phyloP scores from a whole-genome alignment of 345 rosid genomes.

The Eucalyptus guilfoylei region DNA sequence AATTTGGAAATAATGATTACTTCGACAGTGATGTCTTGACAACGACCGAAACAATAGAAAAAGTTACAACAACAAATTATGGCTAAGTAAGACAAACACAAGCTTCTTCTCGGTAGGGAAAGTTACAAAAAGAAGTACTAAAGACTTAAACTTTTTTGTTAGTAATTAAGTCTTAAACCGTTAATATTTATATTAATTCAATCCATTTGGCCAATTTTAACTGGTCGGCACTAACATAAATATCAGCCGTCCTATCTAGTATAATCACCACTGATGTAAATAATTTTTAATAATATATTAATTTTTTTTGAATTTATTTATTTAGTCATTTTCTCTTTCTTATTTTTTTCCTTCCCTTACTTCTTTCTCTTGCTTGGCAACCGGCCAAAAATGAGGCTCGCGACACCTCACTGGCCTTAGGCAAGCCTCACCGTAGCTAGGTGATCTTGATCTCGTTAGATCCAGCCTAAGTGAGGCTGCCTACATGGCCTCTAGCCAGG shows the following conservation, averaged over 20 bases:
- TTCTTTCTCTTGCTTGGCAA: background rate
- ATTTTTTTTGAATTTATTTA: too few relatives aligned
- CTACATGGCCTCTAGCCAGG: too few relatives aligned
- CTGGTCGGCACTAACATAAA: fast-evolving
- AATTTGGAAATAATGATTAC: background rate
- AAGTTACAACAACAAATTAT: background rate
- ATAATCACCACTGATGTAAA: fast-evolving
- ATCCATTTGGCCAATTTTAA: fast-evolving
- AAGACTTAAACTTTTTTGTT: background rate
- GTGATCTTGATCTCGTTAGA: fast-evolving
- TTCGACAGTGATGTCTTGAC: background rate
- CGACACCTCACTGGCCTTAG: fast-evolving
- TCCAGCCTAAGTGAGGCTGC: too few relatives aligned
- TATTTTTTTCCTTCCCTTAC: background rate
- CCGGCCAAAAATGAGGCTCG: fast-evolving
- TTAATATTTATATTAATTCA: too few relatives aligned
- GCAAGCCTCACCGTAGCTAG: background rate
- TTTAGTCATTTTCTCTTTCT: too few relatives aligned
- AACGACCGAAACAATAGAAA: background rate
- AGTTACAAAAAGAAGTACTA: background rate
- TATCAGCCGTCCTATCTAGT: fast-evolving
- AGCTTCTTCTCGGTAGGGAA: background rate
- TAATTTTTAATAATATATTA: too few relatives aligned
- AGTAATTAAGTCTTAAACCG: too few relatives aligned
- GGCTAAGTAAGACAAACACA: background rate